Evolutionary conservation across 306 rosid species (phyloP).

Genomic region (Cucurbita pepo): DNA sequence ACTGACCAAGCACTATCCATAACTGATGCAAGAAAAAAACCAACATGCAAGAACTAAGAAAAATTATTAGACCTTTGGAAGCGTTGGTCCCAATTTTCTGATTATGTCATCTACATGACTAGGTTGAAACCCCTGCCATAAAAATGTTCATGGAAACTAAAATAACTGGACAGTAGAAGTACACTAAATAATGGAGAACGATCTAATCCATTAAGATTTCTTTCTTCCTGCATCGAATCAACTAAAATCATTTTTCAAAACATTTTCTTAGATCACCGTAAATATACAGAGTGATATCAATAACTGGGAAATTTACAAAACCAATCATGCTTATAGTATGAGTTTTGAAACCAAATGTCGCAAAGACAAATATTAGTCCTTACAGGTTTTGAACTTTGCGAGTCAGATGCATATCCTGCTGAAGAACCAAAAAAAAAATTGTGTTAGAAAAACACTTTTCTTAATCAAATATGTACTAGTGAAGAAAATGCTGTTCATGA

Average conservation of each 20-base stretch:
- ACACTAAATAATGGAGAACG: not conserved
- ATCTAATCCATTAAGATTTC: not conserved
- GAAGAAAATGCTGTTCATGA: slow-evolving; percentile 1
- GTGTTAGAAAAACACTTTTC: not conserved
- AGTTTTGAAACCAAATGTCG: not conserved
- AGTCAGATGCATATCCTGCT: slow-evolving; percentile 68
- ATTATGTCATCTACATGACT: slow-evolving; percentile 53
- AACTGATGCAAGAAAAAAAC: not conserved
- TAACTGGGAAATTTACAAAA: not conserved
- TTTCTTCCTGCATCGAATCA: not conserved
- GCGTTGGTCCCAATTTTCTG: slow-evolving; percentile 48
- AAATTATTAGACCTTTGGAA: slow-evolving; percentile 44
- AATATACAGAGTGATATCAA: not conserved
- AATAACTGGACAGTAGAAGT: not conserved
- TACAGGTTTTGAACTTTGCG: slow-evolving; percentile 49
- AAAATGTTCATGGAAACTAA: slow-evolving; percentile 4
- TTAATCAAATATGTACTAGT: not conserved
- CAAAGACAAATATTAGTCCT: slow-evolving; percentile 15
- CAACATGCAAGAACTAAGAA: not conserved
- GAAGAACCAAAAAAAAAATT: not conserved
- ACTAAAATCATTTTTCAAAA: not conserved
- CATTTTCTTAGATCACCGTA: not conserved
- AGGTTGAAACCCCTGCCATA: slow-evolving; percentile 42
- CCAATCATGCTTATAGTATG: not conserved
- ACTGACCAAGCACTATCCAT: not conserved